Conservation (phyloP, 176 grass and related monocot species). For the Cymbopogon citratus region DNA sequence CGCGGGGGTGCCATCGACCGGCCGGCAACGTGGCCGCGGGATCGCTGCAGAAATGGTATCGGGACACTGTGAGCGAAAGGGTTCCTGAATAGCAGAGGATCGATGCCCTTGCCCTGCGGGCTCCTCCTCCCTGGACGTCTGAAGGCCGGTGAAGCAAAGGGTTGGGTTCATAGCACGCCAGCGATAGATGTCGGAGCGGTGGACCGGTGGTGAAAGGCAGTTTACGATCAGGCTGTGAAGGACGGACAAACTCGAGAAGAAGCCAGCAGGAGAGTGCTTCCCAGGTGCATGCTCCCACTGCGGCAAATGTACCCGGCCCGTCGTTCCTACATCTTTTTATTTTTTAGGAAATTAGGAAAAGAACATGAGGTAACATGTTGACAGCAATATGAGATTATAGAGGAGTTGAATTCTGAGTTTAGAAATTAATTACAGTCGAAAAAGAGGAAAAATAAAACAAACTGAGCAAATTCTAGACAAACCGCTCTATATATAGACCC, state of each 20-base stretch:
- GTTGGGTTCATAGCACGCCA: not conserved
- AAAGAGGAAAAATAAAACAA: too few relatives aligned
- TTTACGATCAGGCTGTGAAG: not conserved
- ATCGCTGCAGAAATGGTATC: not conserved
- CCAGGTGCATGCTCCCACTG: not conserved
- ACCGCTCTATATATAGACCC: too few relatives aligned
- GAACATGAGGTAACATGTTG: too few relatives aligned
- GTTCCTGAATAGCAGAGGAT: not conserved
- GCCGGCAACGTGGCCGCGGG: slow-evolving; percentile 5
- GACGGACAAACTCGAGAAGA: not conserved
- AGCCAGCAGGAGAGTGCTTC: not conserved
- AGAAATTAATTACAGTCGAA: too few relatives aligned
- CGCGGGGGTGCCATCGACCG: not conserved
- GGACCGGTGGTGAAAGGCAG: not conserved
- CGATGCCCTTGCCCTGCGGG: not conserved
- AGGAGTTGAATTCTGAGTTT: too few relatives aligned
- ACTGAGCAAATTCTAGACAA: too few relatives aligned
- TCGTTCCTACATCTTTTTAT: not conserved
- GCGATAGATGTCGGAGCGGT: not conserved
- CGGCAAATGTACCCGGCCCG: not conserved
- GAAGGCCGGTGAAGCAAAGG: not conserved
- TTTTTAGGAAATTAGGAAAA: too few relatives aligned
- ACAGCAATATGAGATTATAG: too few relatives aligned
- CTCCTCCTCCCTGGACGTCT: too few relatives aligned
- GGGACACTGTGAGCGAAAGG: not conserved